These are phyloP conservation scores for Backusella westeae DNA, from an alignment of 192 early-diverging fungal genomes.

Conservation along the genomic window DNA sequence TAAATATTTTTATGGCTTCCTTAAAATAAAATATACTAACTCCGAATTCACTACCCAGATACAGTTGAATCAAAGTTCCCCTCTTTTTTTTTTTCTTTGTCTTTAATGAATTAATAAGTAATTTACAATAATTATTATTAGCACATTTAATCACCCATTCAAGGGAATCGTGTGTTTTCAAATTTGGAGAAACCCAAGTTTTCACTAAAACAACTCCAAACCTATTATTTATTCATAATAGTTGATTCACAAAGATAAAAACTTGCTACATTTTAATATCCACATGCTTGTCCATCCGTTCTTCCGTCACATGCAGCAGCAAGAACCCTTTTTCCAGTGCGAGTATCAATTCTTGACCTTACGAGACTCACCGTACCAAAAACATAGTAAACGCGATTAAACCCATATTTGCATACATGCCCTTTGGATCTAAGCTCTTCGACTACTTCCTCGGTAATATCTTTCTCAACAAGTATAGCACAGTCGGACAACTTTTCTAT, in stretches of 20 bases:
- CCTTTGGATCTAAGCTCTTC: constrained; percentile 52
- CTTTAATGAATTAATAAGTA: too few relatives aligned
- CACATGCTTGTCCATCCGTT: constrained; percentile 52
- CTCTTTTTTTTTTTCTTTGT: too few relatives aligned
- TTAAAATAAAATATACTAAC: too few relatives aligned
- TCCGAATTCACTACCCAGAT: too few relatives aligned
- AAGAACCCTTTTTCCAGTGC: constrained; percentile 41
- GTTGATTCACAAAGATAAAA: neutral
- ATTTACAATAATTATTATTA: too few relatives aligned
- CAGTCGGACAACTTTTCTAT: constrained; percentile 21
- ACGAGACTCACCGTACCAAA: constrained; percentile 78
- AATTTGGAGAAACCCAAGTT: too few relatives aligned
- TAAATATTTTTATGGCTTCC: too few relatives aligned
- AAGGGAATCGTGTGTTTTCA: too few relatives aligned
- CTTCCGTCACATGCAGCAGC: constrained; percentile 54
- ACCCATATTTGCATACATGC: constrained; percentile 43
- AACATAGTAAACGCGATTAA: constrained; percentile 9
- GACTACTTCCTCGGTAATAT: constrained; percentile 41
- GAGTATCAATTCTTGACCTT: constrained; percentile 32
- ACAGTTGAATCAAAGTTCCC: too few relatives aligned
- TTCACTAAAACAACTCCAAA: neutral
- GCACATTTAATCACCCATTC: too few relatives aligned
- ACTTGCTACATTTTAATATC: constrained; percentile 32
- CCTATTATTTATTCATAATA: neutral
- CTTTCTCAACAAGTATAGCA: constrained; percentile 62